Evolutionary conservation across 2,329 filamentous ascomycete genomes (phyloP).

Genomic region (Amauroascus verrucosus): DNA sequence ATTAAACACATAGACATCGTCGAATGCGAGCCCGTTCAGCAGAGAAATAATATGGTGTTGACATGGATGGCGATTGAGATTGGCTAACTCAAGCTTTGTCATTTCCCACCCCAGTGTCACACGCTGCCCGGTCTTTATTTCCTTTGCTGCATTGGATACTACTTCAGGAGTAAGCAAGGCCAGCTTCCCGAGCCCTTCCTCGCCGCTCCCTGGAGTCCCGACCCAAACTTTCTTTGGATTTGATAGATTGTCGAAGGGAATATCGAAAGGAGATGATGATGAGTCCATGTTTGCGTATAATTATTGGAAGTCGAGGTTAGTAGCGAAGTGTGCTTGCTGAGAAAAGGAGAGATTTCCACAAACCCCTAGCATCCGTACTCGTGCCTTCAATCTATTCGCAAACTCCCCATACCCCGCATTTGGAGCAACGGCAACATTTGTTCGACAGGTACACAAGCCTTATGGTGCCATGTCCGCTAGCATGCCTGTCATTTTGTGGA

Average conservation of each 20-base stretch:
- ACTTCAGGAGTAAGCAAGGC: conserved; percentile 44
- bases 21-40: conserved; percentile 40
- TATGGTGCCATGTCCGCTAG: no score
- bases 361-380: neutral
- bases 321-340: neutral
- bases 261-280: conserved; percentile 20
- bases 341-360: neutral
- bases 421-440: neutral
- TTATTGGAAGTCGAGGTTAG: neutral
- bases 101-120: conserved; percentile 48
- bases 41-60: conserved; percentile 43
- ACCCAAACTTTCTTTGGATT: conserved; percentile 43
- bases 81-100: conserved; percentile 46
- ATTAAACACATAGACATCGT: conserved; percentile 44
- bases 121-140: conserved; percentile 44
- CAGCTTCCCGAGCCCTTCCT: conserved; percentile 46
- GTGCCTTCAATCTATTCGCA: neutral
- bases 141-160: conserved; percentile 41
- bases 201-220: conserved; percentile 35
- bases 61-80: conserved; percentile 43
- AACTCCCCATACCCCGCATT: neutral
- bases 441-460: neutral
- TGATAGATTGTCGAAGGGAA: conserved; percentile 39
- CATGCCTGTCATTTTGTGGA: neutral
- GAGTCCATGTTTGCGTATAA: neutral